Percentiles rank a stretch among this genome's conserved stretches.
phyloP scores from a whole-genome alignment of 2,329 filamentous ascomycete species.

The Cadophora sp. region DNA sequence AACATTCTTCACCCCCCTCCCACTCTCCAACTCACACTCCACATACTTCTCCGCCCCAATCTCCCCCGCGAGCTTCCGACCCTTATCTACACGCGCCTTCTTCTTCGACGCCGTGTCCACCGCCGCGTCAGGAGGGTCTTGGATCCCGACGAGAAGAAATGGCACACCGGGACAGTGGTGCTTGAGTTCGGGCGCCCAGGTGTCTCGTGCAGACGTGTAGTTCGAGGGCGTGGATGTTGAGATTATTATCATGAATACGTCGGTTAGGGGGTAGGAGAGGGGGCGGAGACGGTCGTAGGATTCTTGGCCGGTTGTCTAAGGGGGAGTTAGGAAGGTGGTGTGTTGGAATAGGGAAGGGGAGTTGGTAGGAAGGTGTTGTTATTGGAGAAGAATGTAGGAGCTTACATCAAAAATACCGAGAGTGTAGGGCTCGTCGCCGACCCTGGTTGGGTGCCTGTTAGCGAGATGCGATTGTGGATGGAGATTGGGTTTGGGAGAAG shows the following conservation, averaged over 20 bases:
- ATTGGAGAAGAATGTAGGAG: too few relatives aligned
- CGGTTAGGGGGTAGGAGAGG: not conserved
- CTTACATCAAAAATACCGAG: constrained; percentile 2
- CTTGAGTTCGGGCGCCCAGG: constrained; percentile 1
- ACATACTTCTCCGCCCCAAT: constrained; percentile 3
- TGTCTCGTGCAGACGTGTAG: not conserved
- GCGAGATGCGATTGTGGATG: not conserved
- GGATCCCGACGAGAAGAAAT: not conserved
- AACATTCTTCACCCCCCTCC: constrained; percentile 1
- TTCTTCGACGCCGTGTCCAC: not conserved
- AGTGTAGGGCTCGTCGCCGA: not conserved
- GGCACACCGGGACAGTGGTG: not conserved
- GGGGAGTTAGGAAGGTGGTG: not conserved
- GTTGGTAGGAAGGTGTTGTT: not conserved
- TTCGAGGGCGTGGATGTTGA: not conserved
- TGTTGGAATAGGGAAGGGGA: too few relatives aligned
- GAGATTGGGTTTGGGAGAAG: too few relatives aligned
- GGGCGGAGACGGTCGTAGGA: constrained; percentile 2
- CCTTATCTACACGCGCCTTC: not conserved
- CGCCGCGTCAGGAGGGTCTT: not conserved
- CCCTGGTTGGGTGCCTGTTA: not conserved
- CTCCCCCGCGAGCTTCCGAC: not conserved
- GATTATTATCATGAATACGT: constrained; percentile 4
- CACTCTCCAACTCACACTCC: constrained; percentile 4
- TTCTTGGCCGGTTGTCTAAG: constrained; percentile 1